These are phyloP conservation scores for Herpetospermum pedunculosum DNA, from an alignment of 306 rosid genomes.

Conservation along the genomic window DNA sequence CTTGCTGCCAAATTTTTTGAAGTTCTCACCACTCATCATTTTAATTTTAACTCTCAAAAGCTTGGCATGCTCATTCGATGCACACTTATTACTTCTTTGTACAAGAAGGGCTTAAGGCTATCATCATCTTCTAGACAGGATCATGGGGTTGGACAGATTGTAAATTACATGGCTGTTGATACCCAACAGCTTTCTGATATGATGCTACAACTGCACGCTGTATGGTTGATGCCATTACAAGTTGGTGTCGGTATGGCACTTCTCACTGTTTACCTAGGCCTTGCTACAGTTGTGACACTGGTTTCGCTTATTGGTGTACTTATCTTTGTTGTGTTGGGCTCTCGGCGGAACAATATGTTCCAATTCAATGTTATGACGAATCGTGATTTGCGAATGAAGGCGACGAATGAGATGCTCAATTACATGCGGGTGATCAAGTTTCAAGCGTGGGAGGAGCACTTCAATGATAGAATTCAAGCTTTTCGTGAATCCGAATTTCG, in stretches of 20 bases:
- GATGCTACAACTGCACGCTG: constrained; percentile 60
- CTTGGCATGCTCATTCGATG: constrained; percentile 58
- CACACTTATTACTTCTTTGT: constrained; percentile 51
- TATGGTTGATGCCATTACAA: constrained; percentile 91
- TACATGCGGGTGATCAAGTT: constrained; percentile 65
- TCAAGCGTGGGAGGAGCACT: constrained; percentile 78
- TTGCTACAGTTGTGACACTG: constrained; percentile 29
- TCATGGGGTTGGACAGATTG: constrained; percentile 44
- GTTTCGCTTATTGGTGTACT: constrained; percentile 51
- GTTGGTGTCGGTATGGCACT: constrained; percentile 50
- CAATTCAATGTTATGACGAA: constrained; percentile 85
- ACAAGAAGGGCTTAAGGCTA: constrained; percentile 25
- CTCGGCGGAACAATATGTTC: constrained; percentile 54
- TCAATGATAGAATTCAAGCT: constrained; percentile 42
- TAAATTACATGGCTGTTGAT: constrained; percentile 70
- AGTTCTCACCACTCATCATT: constrained; percentile 66
- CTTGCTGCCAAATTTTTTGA: constrained; percentile 63
- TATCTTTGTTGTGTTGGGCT: constrained; percentile 60
- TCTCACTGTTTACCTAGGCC: constrained; percentile 55
- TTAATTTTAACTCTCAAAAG: constrained; percentile 72
- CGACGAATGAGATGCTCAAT: constrained; percentile 72
- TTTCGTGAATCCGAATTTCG: constrained; percentile 51
- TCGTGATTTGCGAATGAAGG: constrained; percentile 65
- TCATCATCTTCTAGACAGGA: constrained; percentile 29
- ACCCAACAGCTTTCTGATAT: constrained; percentile 74